Base-by-base conservation (phyloP, 257 asterid species). In the Forsythia suspensa region DNA sequence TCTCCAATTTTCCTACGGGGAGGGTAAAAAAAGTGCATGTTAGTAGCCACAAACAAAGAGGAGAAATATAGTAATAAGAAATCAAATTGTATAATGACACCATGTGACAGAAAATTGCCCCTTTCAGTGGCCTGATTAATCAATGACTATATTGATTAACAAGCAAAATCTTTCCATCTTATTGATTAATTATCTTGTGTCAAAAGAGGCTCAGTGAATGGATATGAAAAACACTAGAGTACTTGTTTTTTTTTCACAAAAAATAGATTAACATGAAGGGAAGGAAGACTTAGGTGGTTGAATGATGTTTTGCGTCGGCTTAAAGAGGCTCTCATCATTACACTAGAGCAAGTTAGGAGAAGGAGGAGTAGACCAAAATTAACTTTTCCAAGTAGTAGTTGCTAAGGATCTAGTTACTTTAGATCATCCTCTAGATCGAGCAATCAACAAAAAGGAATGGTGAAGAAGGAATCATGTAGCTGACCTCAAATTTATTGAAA, bases 1-100 rank as follows among this genome's bases (percentile, higher is more conserved):
- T 88, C 87, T 90, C 98, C 88, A 95, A 75, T 82, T 92, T 92
- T 68, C 98, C 98, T 94, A 44, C 8, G 80, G 8, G 39, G 67
- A 70, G 10, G n/a, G 6, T 24, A 8, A 48, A 75, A n/a, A 77
- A 34, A 21, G 43, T 48, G 59, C 59, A 48, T 48, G n/a, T 48
- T 8, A 48, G 59, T 13, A 48, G n/a, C 57, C 59, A 48, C 59
- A 48, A 15, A 48, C 20, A 15, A 12, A 48, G 34, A 57, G 18
- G 66, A 57, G 18, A 55, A 4, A 5, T 18, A 48, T 46, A 46
- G 52, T 11, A 46, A 48, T 48, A 48, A 12, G 15, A 15, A 48
- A 48, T 48, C n/a, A 48, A 48, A 48, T 48, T 48, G n/a, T 48
- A 48, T 3, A 13, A 48, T 48, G 57, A 48, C n/a, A 6, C 57